Base-by-base conservation (phyloP, 2,329 filamentous ascomycete species). In the Celoporthe dispersa region DNA sequence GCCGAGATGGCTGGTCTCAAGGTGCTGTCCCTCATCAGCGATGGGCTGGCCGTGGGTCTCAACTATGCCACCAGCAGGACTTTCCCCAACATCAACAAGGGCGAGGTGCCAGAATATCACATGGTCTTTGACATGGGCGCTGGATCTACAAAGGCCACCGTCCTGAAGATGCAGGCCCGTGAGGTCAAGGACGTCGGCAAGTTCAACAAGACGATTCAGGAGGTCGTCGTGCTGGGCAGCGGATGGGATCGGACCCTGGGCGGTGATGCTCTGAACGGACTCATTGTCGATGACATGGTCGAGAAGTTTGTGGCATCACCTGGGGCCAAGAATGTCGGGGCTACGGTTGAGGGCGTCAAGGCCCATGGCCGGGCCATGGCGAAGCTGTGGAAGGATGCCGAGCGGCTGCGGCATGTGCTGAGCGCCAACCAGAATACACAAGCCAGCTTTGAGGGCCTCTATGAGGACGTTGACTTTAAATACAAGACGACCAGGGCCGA, bases 71-170 rank as follows among this genome's bases (percentile, higher is more conserved):
- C 94, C 37, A 92, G 89, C 77, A 90, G 96, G 76, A 94, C 92
- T 22, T 99, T 98, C 81, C 94, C 94, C 51, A 94, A 89, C 75
- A 85, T 96, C 71, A 92, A 89, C 68, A 91, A 96, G 67, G 94
- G 93, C 68, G 91, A 88, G 73, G 94, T 94, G 83, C 91, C 96
- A 0, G 96, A 99, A 81, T 89, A 94, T 76, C 94, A 99, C 82
- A 83, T 99, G 79, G 89, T 99, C 39, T 99, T 96, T 78, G 96
- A 99, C 79, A 98, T 99, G 94, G 96, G 96, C 74, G 94, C 96
- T 74, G 96, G 96, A 5, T 98, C 94, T 61, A 92, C 95, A 41
- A 97, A 94, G 76, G 95, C 95, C 5, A 96, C 94, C 8, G 84
- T 99, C 66, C 82, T 99, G 78, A 92, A 91, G 76, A 97, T 99